phyloP scores from a whole-genome alignment of 441 rosid genomes.

The Erysimum pusillum region DNA sequence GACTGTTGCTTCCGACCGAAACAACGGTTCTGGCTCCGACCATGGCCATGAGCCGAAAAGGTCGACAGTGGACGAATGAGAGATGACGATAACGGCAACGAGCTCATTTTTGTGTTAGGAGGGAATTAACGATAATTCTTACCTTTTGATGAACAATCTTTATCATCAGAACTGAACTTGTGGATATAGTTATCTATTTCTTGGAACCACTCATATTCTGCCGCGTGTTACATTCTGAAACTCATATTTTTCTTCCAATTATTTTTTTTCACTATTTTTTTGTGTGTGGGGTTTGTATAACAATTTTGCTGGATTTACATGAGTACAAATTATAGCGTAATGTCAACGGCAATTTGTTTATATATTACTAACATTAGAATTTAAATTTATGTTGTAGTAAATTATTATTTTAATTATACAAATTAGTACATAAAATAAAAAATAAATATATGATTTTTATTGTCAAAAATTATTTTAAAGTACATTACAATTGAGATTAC shows the following conservation, averaged over 20 bases:
- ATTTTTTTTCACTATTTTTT: no score
- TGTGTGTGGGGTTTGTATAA: no score
- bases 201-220: background rate
- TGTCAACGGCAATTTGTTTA: no score
- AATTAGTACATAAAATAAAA: no score
- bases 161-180: background rate
- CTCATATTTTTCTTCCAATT: background rate
- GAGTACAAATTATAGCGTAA: no score
- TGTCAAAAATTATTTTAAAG: no score
- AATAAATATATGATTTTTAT: background rate
- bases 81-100: slow-evolving; percentile 48
- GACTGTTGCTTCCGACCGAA: slow-evolving; percentile 40
- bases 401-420: no score
- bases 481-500: background rate
- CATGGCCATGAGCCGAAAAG: slow-evolving; percentile 11
- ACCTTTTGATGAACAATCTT: background rate
- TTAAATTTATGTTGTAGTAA: no score
- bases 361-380: no score
- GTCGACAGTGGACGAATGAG: slow-evolving; percentile 46
- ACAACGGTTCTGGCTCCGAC: slow-evolving; percentile 33
- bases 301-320: background rate
- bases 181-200: background rate
- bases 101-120: slow-evolving; percentile 42
- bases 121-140: background rate
- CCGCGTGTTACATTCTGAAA: background rate